Conservation (phyloP, 1,139 yeast species). For the Pneumocystis murina region DNA sequence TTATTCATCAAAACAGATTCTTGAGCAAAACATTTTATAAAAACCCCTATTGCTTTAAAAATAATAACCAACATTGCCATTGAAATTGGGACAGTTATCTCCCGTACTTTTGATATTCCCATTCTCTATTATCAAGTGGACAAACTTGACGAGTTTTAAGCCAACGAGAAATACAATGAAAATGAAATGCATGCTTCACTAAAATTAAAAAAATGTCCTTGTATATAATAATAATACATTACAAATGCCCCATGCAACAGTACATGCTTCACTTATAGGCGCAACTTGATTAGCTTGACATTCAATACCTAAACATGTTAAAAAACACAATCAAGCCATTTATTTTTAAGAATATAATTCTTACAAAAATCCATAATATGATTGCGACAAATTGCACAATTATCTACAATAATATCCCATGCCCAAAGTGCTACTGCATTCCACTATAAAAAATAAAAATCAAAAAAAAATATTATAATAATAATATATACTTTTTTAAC, state of each 20-base stretch:
- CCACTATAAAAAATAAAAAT: constrained; percentile 36
- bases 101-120: constrained; percentile 29
- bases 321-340: neutral
- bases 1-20: neutral
- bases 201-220: neutral
- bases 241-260: constrained; percentile 95
- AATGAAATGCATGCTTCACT: constrained; percentile 59
- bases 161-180: constrained; percentile 96
- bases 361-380: constrained; percentile 92
- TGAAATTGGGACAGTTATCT: neutral
- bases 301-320: constrained; percentile 38
- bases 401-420: constrained; percentile 94
- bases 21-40: neutral
- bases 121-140: constrained; percentile 88
- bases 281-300: constrained; percentile 74
- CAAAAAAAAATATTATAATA: neutral
- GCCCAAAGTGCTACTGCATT: constrained; percentile 99
- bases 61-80: constrained; percentile 6
- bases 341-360: neutral
- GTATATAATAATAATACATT: constrained; percentile 30
- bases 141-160: constrained; percentile 92
- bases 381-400: constrained; percentile 95
- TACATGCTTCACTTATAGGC: constrained; percentile 61
- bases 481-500: constrained; percentile 35
- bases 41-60: constrained; percentile 1